Evolutionary conservation across 148 eudicot genomes (phyloP), one percentile per base, ranked within the genome.

Genomic region (Pharnaceum exiguum): DNA sequence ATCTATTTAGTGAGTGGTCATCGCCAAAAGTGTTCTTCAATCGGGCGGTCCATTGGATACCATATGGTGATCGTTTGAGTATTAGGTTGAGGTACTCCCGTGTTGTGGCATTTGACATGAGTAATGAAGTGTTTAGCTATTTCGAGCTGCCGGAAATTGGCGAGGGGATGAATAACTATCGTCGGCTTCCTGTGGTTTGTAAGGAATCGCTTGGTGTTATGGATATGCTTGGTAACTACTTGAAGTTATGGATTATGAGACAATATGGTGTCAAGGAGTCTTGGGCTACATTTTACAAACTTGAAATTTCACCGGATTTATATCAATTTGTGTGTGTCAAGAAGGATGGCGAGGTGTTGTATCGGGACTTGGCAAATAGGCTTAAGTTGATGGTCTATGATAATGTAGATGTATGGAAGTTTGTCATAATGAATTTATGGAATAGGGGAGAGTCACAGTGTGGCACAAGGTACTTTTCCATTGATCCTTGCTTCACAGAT

Each of bases 31-130:
- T n/a, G n/a, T 51, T 51, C 19, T n/a, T 51, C 36, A 31, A 51
- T 51, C 38, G 56, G 12, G 22, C 38, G 7, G 21, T 30, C 10
- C 56, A 51, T 31, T 30, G 33, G 56, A 7, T 31, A 6, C 35
- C 35, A 2, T 27, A 50, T n/a, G 55, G 30, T 50, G 36, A n/a
- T n/a, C n/a, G n/a, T n/a, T n/a, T n/a, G n/a, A n/a, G 23, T 22
- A 50, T 10, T 50, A 1, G 12, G 0, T 6, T 10, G 5, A n/a
- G 9, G 16, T 30, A 36, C 30, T 25, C 36, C 17, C 55, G 30
- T 50, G 15, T 28, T 28, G n/a, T 50, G n/a, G 55, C 33, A 5
- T 50, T 50, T 27, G 55, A 50, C 30, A 12, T 50, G 55, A 11
- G 16, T 29, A 50, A 2, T 16, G 36, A 28, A 22, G 36, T 29